Conservation (phyloP, 345 rosid genomes). For the Euphorbia tirucalli region DNA sequence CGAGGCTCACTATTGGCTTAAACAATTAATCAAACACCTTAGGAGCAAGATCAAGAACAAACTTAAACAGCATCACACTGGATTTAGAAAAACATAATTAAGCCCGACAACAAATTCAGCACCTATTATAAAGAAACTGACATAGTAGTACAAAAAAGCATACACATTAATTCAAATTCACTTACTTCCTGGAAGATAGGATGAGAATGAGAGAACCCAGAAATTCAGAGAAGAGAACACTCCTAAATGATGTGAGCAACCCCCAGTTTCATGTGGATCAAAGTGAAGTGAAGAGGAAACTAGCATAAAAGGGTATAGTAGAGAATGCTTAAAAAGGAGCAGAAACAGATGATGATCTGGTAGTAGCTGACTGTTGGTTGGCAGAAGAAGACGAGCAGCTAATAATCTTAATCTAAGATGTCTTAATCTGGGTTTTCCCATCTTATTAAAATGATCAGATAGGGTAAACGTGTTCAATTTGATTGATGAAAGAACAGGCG, state of each 20-base stretch:
- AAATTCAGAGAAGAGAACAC: neutral
- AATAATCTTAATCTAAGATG: neutral
- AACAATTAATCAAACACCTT: no score
- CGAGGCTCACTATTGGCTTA: no score
- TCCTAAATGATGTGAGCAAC: neutral
- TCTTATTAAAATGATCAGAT: neutral
- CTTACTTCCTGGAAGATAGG: neutral
- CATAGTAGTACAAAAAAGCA: neutral
- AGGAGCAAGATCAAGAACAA: neutral
- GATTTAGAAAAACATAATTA: neutral
- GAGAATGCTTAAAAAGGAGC: neutral
- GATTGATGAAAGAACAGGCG: neutral
- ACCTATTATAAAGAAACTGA: neutral
- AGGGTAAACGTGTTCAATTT: neutral
- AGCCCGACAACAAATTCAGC: no score
- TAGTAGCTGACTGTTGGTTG: constrained; percentile 19
- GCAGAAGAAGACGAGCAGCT: constrained; percentile 6
- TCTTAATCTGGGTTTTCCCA: neutral
- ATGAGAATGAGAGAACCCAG: neutral
- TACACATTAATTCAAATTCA: neutral
- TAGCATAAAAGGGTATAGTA: neutral
- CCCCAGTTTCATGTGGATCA: neutral
- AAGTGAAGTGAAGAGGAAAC: neutral
- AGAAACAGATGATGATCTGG: neutral
- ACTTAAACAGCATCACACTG: neutral